Percentiles rank a stretch among this genome's conserved stretches.
phyloP scores from a whole-genome alignment of 768 basidiomycete genomes.

The Hygrocybe coccinea region DNA sequence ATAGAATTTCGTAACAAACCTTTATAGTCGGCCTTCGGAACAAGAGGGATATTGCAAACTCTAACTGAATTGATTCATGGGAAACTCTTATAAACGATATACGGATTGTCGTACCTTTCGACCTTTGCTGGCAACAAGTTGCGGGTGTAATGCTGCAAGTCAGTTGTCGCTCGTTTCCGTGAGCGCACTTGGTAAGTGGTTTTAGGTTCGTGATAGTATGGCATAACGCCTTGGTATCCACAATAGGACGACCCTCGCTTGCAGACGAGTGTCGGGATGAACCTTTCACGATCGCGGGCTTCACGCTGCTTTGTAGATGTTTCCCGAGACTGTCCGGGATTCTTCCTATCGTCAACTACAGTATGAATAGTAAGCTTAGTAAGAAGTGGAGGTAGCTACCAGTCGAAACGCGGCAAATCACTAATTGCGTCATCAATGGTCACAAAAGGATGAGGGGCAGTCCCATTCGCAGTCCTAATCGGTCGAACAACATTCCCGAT shows the following conservation, averaged over 20 bases:
- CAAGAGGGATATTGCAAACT: constrained; percentile 59
- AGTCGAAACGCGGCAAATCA: constrained; percentile 70
- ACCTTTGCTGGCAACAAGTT: constrained; percentile 48
- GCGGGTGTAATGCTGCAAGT: constrained; percentile 68
- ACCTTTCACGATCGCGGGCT: constrained; percentile 17
- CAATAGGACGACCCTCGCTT: constrained; percentile 30
- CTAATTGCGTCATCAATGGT: constrained; percentile 68
- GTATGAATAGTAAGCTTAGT: not conserved
- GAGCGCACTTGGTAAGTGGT: constrained; percentile 46
- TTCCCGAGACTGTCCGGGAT: constrained; percentile 25
- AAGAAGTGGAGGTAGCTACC: constrained; percentile 39
- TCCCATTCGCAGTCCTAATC: constrained; percentile 44
- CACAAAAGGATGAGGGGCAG: constrained; percentile 53
- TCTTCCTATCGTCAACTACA: constrained; percentile 30
- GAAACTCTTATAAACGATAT: not conserved
- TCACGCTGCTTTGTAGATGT: constrained; percentile 14
- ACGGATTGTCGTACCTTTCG: constrained; percentile 42
- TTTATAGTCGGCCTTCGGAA: constrained; percentile 58
- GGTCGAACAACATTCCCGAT: constrained; percentile 38
- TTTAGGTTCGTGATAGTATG: constrained; percentile 33
- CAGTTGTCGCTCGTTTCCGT: constrained; percentile 38
- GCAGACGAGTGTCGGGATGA: constrained; percentile 36
- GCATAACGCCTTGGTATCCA: constrained; percentile 30
- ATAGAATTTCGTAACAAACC: constrained; percentile 29
- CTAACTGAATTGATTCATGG: constrained; percentile 21